Conservation (phyloP, 345 rosid genomes). For the Orychophragmus violaceus region DNA sequence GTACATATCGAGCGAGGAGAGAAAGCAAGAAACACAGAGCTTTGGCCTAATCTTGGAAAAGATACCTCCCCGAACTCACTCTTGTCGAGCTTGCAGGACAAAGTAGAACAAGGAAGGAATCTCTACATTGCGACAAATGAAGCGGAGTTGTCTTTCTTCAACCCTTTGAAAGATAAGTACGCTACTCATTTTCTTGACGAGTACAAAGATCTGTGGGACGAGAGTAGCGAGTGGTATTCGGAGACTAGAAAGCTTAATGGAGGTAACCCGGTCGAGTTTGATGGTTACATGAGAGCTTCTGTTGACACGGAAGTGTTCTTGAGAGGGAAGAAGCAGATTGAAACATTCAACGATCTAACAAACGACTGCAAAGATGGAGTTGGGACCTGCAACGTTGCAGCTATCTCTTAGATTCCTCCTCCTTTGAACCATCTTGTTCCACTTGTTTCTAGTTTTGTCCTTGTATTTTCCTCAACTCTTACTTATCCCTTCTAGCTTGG, state of each 20-base stretch:
- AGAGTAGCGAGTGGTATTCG: conserved; percentile 81
- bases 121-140: conserved; percentile 82
- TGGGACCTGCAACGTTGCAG: conserved; percentile 65
- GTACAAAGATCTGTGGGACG: conserved; percentile 81
- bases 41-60: conserved; percentile 77
- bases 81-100: conserved; percentile 56
- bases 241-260: conserved; percentile 78
- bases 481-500: neutral
- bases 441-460: conserved; percentile 20
- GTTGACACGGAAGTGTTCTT: conserved; percentile 89
- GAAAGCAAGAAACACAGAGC: conserved; percentile 67
- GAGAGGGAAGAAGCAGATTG: conserved; percentile 92
- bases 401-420: conserved; percentile 9
- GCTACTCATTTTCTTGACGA: conserved; percentile 78
- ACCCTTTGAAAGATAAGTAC: conserved; percentile 77
- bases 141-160: conserved; percentile 53
- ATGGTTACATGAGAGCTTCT: conserved; percentile 85
- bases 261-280: conserved; percentile 78
- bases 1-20: conserved; percentile 82
- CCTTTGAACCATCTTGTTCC: conserved; percentile 14
- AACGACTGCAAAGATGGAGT: conserved; percentile 87
- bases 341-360: conserved; percentile 87
- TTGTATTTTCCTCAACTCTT: neutral
- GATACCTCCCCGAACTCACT: conserved; percentile 62
- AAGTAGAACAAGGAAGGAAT: conserved; percentile 75